phyloP scores from a whole-genome alignment of 305 asterid species.

The Solanum hybrid region DNA sequence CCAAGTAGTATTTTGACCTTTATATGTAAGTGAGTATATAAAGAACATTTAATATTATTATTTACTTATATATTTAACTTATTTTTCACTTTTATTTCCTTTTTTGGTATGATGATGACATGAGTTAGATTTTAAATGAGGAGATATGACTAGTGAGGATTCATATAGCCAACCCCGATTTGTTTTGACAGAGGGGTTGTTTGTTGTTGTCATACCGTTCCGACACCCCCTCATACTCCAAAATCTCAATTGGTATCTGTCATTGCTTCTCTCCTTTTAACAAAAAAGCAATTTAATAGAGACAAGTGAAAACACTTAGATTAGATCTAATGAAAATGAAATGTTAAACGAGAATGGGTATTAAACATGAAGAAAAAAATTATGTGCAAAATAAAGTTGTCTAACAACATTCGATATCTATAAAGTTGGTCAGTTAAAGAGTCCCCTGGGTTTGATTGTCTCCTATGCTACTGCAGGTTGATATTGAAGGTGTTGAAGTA shows the following conservation, averaged over 20 bases:
- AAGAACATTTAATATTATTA: neutral
- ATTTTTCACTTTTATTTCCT: neutral
- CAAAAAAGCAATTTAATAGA: neutral
- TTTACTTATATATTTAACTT: neutral
- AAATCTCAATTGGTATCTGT: neutral
- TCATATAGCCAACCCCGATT: neutral
- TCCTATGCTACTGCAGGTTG: slow-evolving; percentile 39
- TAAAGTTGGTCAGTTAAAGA: neutral
- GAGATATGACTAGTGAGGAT: neutral
- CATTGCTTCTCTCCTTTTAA: neutral
- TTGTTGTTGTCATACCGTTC: neutral
- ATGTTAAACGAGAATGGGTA: neutral
- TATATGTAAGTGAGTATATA: neutral
- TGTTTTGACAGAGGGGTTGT: neutral
- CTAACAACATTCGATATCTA: neutral
- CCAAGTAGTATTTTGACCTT: neutral
- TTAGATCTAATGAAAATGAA: neutral
- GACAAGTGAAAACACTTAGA: neutral
- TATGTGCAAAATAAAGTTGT: neutral
- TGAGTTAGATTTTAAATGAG: neutral
- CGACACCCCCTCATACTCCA: neutral
- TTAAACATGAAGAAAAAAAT: neutral
- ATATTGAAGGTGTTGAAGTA: slow-evolving; percentile 50
- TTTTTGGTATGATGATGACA: neutral
- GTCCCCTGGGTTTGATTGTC: neutral